These are phyloP conservation scores for Penicillium sp. DNA, from an alignment of 2,329 filamentous ascomycete genomes.

Conservation along the genomic window DNA sequence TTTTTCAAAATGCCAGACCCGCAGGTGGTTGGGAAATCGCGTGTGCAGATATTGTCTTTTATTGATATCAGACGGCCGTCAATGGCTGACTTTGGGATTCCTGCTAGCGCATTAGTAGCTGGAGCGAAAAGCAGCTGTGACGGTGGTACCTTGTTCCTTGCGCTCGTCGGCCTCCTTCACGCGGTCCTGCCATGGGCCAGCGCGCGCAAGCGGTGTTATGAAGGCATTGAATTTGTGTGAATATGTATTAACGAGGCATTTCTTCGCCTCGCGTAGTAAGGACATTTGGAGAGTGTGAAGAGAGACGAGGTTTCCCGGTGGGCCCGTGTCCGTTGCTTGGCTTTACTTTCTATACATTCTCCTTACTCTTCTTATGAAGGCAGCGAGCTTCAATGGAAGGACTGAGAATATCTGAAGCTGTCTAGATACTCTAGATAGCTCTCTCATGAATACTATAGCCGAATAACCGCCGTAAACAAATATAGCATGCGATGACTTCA, in stretches of 20 bases:
- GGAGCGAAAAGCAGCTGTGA: neutral
- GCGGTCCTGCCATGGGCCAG: conserved; percentile 37
- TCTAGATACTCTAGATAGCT: no score
- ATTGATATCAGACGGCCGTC: conserved; percentile 59
- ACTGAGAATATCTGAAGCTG: no score
- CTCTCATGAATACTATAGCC: no score
- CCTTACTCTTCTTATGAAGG: no score
- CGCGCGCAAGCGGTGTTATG: conserved; percentile 39
- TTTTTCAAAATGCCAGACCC: conserved; percentile 72
- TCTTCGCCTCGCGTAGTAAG: conserved; percentile 47
- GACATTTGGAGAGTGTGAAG: conserved; percentile 39
- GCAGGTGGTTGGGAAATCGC: conserved; percentile 73
- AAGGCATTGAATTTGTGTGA: conserved; percentile 42
- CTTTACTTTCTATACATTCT: neutral
- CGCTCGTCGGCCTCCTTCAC: conserved; percentile 41
- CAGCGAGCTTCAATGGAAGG: no score
- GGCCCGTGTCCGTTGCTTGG: conserved; percentile 16
- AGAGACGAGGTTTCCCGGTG: conserved; percentile 4
- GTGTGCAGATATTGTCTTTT: conserved; percentile 76
- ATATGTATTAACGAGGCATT: conserved; percentile 44
- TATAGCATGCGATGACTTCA: neutral
- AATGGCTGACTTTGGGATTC: conserved; percentile 36
- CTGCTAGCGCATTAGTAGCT: conserved; percentile 22
- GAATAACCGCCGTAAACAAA: no score
- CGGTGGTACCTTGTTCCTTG: conserved; percentile 33